Conservation (phyloP, 768 basidiomycete genomes). For the Xerocomus spinulosus region DNA sequence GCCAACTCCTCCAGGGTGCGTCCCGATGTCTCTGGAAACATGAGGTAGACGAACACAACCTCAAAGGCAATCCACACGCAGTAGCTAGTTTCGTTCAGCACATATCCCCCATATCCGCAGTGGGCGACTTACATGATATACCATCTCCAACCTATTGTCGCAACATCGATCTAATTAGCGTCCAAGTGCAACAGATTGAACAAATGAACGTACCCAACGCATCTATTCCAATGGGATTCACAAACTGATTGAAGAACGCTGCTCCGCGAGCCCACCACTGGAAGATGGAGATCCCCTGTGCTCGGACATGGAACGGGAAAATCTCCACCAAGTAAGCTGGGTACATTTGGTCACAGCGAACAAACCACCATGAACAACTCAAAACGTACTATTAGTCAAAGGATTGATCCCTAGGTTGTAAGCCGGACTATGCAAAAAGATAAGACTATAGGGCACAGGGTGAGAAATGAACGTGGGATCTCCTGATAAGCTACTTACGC, state of each 20-base stretch:
- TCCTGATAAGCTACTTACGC: neutral
- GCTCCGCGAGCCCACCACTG: conserved; percentile 50
- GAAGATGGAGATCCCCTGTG: conserved; percentile 57
- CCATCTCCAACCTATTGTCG: conserved; percentile 11
- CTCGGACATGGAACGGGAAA: conserved; percentile 58
- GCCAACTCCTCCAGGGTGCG: conserved; percentile 17
- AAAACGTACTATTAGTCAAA: conserved; percentile 5
- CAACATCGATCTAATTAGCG: neutral
- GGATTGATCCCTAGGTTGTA: conserved; percentile 7
- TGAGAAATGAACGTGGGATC: neutral
- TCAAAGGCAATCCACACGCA: conserved; percentile 14
- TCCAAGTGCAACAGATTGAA: neutral
- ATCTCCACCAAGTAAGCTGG: conserved; percentile 59
- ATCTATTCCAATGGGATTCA: conserved; percentile 5
- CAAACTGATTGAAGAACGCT: conserved; percentile 1
- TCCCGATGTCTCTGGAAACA: conserved; percentile 21
- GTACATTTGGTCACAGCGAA: neutral
- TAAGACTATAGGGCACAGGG: neutral
- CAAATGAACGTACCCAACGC: neutral
- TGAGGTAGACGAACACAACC: conserved; percentile 11
- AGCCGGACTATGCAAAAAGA: conserved; percentile 5
- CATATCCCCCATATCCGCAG: neutral
- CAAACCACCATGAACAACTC: neutral
- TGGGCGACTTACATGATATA: conserved; percentile 9
- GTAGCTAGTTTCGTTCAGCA: conserved; percentile 8